These are phyloP conservation scores for Epicoccum sorghinum DNA, from an alignment of 2,329 filamentous ascomycete species.

Conservation along the genomic window DNA sequence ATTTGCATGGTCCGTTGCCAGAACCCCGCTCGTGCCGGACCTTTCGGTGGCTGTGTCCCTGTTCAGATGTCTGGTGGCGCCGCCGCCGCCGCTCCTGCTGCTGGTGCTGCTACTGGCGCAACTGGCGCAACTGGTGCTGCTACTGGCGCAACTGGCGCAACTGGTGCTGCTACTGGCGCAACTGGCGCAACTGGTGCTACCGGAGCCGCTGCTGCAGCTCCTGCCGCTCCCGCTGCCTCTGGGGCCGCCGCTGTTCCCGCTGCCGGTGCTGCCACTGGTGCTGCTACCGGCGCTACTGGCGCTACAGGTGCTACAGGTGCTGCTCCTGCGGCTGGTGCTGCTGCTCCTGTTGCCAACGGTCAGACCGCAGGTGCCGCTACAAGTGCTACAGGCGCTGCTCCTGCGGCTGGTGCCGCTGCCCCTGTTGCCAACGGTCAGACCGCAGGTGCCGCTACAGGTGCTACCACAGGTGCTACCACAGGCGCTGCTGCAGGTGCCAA, in stretches of 20 bases:
- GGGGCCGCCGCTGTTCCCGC: conserved; percentile 5
- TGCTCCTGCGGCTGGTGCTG: conserved; percentile 8
- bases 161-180: conserved; percentile 23
- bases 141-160: conserved; percentile 12
- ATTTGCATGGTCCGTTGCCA: conserved; percentile 69
- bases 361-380: conserved; percentile 10
- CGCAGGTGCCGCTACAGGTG: conserved; percentile 11
- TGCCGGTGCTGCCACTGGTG: background rate
- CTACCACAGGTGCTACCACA: conserved; percentile 2
- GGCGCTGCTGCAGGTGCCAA: conserved; percentile 10
- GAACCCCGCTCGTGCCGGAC: conserved; percentile 65
- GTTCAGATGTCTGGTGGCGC: conserved; percentile 55
- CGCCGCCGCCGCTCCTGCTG: conserved; percentile 19
- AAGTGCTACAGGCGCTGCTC: conserved; percentile 7
- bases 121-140: conserved; percentile 10
- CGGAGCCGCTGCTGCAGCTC: conserved; percentile 11
- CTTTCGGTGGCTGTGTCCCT: conserved; percentile 67
- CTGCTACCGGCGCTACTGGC: background rate
- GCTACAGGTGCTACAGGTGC: conserved; percentile 3
- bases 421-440: conserved; percentile 9
- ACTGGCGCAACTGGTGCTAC: conserved; percentile 14
- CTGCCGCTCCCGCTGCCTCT: conserved; percentile 3
- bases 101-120: conserved; percentile 12
- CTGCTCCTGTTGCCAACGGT: conserved; percentile 20
- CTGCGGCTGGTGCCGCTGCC: conserved; percentile 2